Evolutionary conservation across 1,139 yeast genomes (phyloP), one percentile per base, ranked within the genome.

Genomic region (Debaryomycetaceae sp.): DNA sequence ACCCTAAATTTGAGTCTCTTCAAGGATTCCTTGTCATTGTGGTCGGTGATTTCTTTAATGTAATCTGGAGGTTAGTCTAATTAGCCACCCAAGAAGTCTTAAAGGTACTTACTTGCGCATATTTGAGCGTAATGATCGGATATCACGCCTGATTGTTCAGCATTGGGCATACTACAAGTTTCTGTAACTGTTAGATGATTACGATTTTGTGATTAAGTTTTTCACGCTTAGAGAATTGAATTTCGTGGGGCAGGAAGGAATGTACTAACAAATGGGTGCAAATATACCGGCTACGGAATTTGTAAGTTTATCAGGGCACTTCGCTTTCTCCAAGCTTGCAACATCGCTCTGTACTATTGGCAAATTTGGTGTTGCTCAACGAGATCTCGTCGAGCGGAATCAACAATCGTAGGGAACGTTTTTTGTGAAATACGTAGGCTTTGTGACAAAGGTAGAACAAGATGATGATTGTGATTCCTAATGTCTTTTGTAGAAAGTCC

Each of bases 361-460:
- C 31, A 27, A 8, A 27, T 27, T 27, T 27, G 31, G 11, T 27
- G 11, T 4, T 27, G 31, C 11, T 7, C 11, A 27, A 27, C 11
- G 11, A 7, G 31, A 27, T 27, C 31, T 27, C 11, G 11, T 27
- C 31, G 8, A 27, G 11, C 3, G 31, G 31, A 11, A 27, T 27
- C 31, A 27, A 8, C 31, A 27, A 8, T 8, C 31, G 8, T 11
- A 27, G 31, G 11, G 31, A 27, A 11, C 31, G 11, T 27, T 27
- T 27, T 34, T 40, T 49, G 24, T 31, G 11, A 48, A 47, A 55
- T 29, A 56, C 45, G 54, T 57, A 62, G 29, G 62, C 29, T 47
- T 64, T 62, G 52, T 62, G 67, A 37, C 53, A 58, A 6, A 59
- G 6, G 51, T 61, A 63, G 48, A 57, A 59, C 14, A 50, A 49